Base-by-base conservation (phyloP, 768 basidiomycete genomes). In the Lactifluus volemus region DNA sequence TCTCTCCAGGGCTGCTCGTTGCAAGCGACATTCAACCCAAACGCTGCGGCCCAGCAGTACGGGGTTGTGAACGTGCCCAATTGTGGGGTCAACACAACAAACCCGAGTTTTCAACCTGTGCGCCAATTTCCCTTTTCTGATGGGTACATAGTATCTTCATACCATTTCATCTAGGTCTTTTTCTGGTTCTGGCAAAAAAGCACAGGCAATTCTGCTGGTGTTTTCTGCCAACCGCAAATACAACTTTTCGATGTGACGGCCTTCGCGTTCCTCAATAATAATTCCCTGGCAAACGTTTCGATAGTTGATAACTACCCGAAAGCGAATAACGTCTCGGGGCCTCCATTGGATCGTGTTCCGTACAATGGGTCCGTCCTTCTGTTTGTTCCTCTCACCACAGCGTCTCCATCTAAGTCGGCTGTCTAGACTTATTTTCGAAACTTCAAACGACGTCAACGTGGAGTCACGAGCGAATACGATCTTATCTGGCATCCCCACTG, bases 211-310 rank as follows among this genome's bases (percentile, higher is more conserved):
- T 65, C 70, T 17, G 72, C 63, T 55, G 76, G 77, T 3, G 76
- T 86, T 7, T 85, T 87, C 63, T 88, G 86, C 67, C 64, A 70
- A 11, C 85, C 86, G 4, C 73, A 69, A 2, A 78, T 88, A 50
- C 61, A 70, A 4, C 68, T 76, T 1, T 78, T 74, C 62, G 68
- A 76, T 57, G 77, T 85, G 25, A 66, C 64, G 8, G 80, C 78
- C 0, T 73, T 71, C 0, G 76, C 77, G 39, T 72, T 76, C 59
- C 72, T 85, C 14, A 77, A 73, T 57, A 77, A 79, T 38, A 70
- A 73, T 21, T 70, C 73, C 0, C 72, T 84, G 44, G 70, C 68
- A 15, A 67, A 71, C 25, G 80, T 83, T 12, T 70, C 66, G 6
- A 54, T 63, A 17, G 36, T 70, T 44, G 69, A 68, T 11, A 67